Conservation (phyloP, 2,329 filamentous ascomycete species). For the Paraphaeosphaeria minitans region DNA sequence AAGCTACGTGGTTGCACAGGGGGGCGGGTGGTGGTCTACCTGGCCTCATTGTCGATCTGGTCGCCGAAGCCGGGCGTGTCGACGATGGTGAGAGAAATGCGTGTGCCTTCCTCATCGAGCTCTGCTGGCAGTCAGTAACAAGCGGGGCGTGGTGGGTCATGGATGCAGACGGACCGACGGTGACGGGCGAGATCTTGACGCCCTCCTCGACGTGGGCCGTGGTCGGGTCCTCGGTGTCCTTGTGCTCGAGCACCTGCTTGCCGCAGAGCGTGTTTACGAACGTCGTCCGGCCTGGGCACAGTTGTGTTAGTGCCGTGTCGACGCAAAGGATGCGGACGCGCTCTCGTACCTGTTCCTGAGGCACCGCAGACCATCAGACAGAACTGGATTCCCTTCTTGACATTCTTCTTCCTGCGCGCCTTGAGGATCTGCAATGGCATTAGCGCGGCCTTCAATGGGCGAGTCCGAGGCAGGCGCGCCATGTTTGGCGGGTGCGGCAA, state of each 20-base stretch:
- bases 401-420: constrained; percentile 99
- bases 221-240: constrained; percentile 88
- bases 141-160: background rate
- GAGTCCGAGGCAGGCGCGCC: constrained; percentile 18
- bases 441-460: constrained; percentile 30
- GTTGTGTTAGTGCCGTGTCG: constrained; percentile 12
- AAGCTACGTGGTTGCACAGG: constrained; percentile 17
- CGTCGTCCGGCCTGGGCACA: constrained; percentile 79
- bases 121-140: constrained; percentile 63
- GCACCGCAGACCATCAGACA: constrained; percentile 99
- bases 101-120: constrained; percentile 96
- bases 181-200: constrained; percentile 98
- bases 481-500: constrained; percentile 25
- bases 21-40: constrained; percentile 58
- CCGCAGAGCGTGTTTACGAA: constrained; percentile 99
- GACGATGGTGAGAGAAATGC: constrained; percentile 97
- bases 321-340: constrained; percentile 4
- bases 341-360: constrained; percentile 86
- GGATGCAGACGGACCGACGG: constrained; percentile 72
- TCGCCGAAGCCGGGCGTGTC: constrained; percentile 98
- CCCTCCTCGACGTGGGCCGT: constrained; percentile 93
- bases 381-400: constrained; percentile 99
- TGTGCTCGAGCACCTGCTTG: constrained; percentile 86
- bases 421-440: constrained; percentile 61
- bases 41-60: constrained; percentile 98